A percentile compares a stretch with the other conserved stretches of the same genome.
Evolutionary conservation across 148 eudicot genomes (phyloP).

Genomic region (Pouteria glomerata): DNA sequence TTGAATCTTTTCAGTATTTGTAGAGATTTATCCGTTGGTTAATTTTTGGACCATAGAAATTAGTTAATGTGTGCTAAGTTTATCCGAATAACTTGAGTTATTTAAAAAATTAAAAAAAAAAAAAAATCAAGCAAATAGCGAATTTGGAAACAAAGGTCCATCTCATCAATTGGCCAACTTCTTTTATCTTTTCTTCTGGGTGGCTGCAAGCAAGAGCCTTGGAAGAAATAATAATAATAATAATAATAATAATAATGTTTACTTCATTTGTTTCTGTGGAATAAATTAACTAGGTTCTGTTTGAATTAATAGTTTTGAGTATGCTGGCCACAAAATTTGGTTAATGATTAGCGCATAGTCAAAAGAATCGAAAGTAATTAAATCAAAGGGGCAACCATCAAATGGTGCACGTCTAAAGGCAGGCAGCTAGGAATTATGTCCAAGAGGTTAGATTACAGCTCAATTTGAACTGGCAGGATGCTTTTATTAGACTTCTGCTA

Average conservation of each 20-base stretch:
- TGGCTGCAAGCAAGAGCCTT: background rate
- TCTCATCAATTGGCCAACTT: background rate
- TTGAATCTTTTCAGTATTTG: too few species aligned
- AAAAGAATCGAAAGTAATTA: slow-evolving; percentile 1
- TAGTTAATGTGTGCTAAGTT: too few species aligned
- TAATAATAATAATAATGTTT: background rate
- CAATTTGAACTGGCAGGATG: background rate
- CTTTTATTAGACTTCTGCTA: too few species aligned
- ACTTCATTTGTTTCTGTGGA: background rate
- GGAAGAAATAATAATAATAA: background rate
- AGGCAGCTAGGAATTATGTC: background rate
- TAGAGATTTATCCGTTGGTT: too few species aligned
- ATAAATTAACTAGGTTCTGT: background rate
- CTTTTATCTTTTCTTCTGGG: background rate
- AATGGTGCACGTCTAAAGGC: slow-evolving; percentile 7
- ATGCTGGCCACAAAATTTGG: slow-evolving; percentile 9
- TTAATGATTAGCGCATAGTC: background rate
- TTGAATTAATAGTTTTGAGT: background rate
- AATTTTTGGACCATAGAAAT: too few species aligned
- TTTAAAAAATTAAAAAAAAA: too few species aligned
- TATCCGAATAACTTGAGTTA: too few species aligned
- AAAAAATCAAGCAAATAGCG: too few species aligned
- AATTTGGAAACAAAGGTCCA: background rate
- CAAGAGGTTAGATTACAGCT: background rate
- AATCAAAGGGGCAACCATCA: background rate